Evolutionary conservation across 345 rosid genomes (phyloP).

Genomic region (Gossypium sturtianum): DNA sequence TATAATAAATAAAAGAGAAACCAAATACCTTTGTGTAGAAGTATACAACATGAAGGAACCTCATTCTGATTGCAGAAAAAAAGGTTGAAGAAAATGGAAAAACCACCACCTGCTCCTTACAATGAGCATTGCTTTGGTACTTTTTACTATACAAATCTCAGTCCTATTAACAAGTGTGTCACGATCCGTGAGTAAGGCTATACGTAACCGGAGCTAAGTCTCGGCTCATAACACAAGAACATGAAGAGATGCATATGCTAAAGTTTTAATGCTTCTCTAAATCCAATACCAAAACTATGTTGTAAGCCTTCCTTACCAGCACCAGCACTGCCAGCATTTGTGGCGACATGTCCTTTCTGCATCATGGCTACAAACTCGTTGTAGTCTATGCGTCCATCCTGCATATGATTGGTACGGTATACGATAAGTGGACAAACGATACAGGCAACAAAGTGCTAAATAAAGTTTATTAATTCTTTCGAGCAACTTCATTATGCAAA

Average conservation of each 20-base stretch:
- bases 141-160: too few relatives aligned
- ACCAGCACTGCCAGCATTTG: neutral
- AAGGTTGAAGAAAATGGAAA: too few relatives aligned
- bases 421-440: neutral
- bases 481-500: neutral
- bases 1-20: too few relatives aligned
- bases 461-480: neutral
- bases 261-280: conserved; percentile 18
- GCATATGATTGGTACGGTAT: conserved; percentile 10
- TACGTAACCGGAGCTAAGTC: too few relatives aligned
- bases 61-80: too few relatives aligned
- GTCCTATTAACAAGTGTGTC: too few relatives aligned
- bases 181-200: too few relatives aligned
- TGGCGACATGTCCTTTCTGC: conserved; percentile 45
- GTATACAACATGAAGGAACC: too few relatives aligned
- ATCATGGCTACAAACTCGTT: conserved; percentile 83
- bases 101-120: too few relatives aligned
- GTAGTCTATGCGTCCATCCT: conserved; percentile 88
- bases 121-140: too few relatives aligned
- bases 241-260: neutral
- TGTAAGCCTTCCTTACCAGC: conserved; percentile 32
- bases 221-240: too few relatives aligned
- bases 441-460: neutral
- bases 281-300: conserved; percentile 42
- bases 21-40: too few relatives aligned